Percentiles rank a stretch among this genome's conserved stretches.
These are phyloP conservation scores for Glebionis coronaria DNA, from an alignment of 129 eudicot genomes.

Conservation along the genomic window DNA sequence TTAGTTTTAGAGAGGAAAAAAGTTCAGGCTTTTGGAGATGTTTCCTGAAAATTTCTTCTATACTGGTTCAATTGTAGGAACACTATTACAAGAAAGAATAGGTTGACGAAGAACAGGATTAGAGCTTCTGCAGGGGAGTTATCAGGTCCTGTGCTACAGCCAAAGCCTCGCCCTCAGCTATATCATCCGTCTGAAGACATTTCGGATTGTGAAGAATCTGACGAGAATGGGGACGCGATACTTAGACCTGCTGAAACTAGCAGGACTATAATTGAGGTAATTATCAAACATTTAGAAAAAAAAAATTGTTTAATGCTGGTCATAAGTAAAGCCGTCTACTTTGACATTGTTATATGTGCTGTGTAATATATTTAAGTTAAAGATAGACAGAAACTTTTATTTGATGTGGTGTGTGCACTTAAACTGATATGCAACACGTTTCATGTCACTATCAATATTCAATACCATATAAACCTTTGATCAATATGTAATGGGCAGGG, in stretches of 20 bases:
- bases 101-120: conserved; percentile 27
- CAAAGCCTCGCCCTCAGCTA: conserved; percentile 52
- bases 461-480: too few species aligned
- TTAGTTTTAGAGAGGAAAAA: too few species aligned
- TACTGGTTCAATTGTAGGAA: conserved; percentile 36
- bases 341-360: not conserved
- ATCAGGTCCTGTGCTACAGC: conserved; percentile 51
- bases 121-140: conserved; percentile 46
- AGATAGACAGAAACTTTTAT: too few species aligned
- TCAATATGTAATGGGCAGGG: too few species aligned
- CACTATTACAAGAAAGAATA: conserved; percentile 28
- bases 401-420: too few species aligned
- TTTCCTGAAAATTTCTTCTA: not conserved
- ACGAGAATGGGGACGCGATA: conserved; percentile 49
- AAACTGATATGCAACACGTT: too few species aligned
- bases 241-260: conserved; percentile 66
- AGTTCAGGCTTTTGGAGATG: not conserved
- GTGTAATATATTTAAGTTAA: too few species aligned
- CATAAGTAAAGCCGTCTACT: not conserved
- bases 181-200: conserved; percentile 91
- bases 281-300: not conserved
- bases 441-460: too few species aligned
- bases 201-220: conserved; percentile 37
- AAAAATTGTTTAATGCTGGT: not conserved
- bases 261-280: conserved; percentile 75